Conservation (phyloP, 2,329 filamentous ascomycete species). For the Neofusicoccum sp. region DNA sequence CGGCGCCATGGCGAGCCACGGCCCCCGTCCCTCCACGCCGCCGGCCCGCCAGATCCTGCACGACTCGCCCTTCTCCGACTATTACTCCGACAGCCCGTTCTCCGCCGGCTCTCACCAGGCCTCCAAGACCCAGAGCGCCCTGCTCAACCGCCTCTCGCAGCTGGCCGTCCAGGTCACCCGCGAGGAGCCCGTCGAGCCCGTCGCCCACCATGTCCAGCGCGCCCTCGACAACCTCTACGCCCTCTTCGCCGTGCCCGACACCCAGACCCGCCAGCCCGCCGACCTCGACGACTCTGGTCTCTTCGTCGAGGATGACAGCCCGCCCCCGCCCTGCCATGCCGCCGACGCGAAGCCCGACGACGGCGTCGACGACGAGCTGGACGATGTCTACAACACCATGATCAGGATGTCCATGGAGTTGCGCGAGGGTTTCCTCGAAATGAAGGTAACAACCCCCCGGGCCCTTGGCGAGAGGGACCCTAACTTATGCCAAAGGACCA, state of each 20-base stretch:
- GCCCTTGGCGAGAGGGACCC: neutral
- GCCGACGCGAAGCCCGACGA: neutral
- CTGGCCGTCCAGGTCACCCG: constrained; percentile 37
- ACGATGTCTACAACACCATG: constrained; percentile 11
- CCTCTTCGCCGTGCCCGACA: constrained; percentile 12
- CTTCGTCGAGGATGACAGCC: constrained; percentile 14
- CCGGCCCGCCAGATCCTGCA: constrained; percentile 20
- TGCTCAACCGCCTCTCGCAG: constrained; percentile 38
- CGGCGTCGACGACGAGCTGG: constrained; percentile 3
- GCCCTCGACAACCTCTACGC: constrained; percentile 11
- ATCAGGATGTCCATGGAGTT: constrained; percentile 13
- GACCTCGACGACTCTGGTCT: constrained; percentile 15
- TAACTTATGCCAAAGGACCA: constrained; percentile 15
- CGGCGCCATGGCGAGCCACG: constrained; percentile 11
- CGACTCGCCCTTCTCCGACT: constrained; percentile 42
- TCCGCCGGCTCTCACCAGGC: constrained; percentile 20
- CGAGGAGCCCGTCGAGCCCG: neutral
- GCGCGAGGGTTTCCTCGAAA: constrained; percentile 5
- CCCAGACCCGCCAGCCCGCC: constrained; percentile 10
- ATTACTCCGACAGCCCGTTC: constrained; percentile 38
- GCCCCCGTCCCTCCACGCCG: constrained; percentile 8
- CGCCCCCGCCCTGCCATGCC: neutral
- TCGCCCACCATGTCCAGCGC: constrained; percentile 15
- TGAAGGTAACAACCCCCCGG: constrained; percentile 10
- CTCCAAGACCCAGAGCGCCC: constrained; percentile 12